These are phyloP conservation scores for Penicillium alfredii DNA, from an alignment of 495 filamentous ascomycete genomes.

Conservation along the genomic window DNA sequence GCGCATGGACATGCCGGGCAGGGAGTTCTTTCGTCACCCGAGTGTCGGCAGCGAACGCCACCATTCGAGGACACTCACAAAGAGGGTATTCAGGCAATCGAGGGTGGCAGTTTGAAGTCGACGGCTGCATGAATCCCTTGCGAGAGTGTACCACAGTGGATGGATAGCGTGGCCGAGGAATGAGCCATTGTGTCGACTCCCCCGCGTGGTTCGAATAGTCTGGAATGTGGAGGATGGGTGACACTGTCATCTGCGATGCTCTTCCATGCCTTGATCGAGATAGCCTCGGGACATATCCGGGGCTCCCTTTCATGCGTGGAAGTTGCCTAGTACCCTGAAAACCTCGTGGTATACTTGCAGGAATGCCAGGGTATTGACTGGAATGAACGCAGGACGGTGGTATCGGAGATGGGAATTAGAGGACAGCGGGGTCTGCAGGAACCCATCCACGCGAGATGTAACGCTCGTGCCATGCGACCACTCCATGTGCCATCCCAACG, in stretches of 20 bases:
- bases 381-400: not conserved
- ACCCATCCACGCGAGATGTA: conserved; percentile 17
- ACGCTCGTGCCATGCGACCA: conserved; percentile 20
- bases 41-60: no score
- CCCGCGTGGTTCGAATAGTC: not conserved
- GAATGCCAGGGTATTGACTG: conserved; percentile 1
- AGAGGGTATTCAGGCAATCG: no score
- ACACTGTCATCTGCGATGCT: conserved; percentile 11
- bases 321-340: not conserved
- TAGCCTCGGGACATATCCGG: conserved; percentile 3
- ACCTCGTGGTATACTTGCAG: not conserved
- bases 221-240: conserved; percentile 4
- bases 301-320: no score
- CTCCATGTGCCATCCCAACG: conserved; percentile 15
- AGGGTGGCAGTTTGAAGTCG: no score
- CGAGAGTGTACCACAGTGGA: no score
- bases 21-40: no score
- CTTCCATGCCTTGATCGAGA: not conserved
- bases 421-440: conserved; percentile 12
- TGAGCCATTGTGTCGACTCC: not conserved
- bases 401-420: conserved; percentile 1
- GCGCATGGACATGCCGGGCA: no score
- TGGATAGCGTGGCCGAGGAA: not conserved
- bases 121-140: no score
- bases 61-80: no score